Conservation (phyloP, 352 stramenopile genomes). For the Pythium chondricola region DNA sequence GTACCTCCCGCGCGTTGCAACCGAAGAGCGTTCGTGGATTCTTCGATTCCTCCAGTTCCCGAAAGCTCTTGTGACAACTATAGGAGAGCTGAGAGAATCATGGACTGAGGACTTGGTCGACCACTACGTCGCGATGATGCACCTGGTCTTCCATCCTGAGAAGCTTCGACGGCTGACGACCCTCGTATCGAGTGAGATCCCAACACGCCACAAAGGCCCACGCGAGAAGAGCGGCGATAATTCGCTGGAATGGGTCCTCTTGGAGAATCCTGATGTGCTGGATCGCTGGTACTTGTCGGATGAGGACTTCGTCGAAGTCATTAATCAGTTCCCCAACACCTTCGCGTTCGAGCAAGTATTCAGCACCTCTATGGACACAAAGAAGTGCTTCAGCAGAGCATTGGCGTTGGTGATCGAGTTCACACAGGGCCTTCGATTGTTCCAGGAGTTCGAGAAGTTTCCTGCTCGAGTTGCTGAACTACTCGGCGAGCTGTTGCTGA, state of each 20-base stretch:
- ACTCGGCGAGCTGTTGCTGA: conserved; percentile 51
- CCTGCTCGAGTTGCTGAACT: conserved; percentile 63
- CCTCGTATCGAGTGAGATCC: conserved; percentile 56
- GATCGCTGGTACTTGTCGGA: conserved; percentile 79
- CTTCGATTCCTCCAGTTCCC: conserved; percentile 80
- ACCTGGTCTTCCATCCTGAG: conserved; percentile 82
- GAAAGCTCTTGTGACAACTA: conserved; percentile 44
- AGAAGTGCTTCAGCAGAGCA: conserved; percentile 74
- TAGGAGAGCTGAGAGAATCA: conserved; percentile 44
- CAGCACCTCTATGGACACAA: conserved; percentile 55
- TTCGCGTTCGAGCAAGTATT: conserved; percentile 81
- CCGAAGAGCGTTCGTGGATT: conserved; percentile 74
- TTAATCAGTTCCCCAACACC: conserved; percentile 82
- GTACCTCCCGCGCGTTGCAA: conserved; percentile 76
- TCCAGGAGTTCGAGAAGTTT: conserved; percentile 82
- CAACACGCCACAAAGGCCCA: conserved; percentile 12
- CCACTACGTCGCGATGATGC: conserved; percentile 81
- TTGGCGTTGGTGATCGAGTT: conserved; percentile 73
- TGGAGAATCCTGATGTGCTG: conserved; percentile 78
- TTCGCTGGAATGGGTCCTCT: conserved; percentile 72
- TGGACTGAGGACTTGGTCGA: conserved; percentile 83
- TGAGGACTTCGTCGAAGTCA: conserved; percentile 75
- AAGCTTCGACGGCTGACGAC: conserved; percentile 68
- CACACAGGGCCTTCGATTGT: conserved; percentile 54
- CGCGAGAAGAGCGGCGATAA: conserved; percentile 24